Conservation (phyloP, 345 rosid species). For the Citrus inodora region DNA sequence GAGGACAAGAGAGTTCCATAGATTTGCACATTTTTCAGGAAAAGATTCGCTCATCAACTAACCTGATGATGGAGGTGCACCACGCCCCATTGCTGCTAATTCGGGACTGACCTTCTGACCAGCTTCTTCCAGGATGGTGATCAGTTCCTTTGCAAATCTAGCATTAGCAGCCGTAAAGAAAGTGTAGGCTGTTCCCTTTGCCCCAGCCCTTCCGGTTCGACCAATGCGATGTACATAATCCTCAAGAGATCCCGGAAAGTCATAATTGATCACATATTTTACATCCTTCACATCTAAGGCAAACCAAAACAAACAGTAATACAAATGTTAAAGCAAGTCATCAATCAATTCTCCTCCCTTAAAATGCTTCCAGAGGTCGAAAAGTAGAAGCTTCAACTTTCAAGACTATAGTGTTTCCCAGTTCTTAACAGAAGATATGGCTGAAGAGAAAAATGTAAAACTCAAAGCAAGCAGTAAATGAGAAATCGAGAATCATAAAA, state of each 20-base stretch:
- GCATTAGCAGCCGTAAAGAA: constrained; percentile 98
- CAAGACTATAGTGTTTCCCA: background rate
- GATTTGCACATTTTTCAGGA: background rate
- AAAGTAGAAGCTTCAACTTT: background rate
- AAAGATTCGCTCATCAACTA: constrained; percentile 14
- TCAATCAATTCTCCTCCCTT: background rate
- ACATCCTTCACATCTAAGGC: constrained; percentile 93
- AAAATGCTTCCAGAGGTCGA: background rate
- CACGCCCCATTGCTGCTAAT: constrained; percentile 93
- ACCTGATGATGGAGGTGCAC: constrained; percentile 91
- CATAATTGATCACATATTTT: constrained; percentile 90
- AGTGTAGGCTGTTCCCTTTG: constrained; percentile 97
- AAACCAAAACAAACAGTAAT: constrained; percentile 15
- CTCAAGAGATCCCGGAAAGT: constrained; percentile 98
- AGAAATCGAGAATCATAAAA: background rate
- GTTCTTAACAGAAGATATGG: background rate
- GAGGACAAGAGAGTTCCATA: background rate
- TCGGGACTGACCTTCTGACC: constrained; percentile 92
- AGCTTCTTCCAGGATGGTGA: constrained; percentile 89
- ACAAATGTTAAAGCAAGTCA: background rate
- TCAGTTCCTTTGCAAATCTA: constrained; percentile 90
- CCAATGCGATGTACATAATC: constrained; percentile 99
- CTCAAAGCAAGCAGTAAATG: background rate
- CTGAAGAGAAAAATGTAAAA: background rate
- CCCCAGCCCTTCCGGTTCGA: constrained; percentile 98